Percentiles rank a stretch among this genome's conserved stretches.
Evolutionary conservation across 2,329 filamentous ascomycete species (phyloP).

Genomic region (Sporothrix variecibatus): DNA sequence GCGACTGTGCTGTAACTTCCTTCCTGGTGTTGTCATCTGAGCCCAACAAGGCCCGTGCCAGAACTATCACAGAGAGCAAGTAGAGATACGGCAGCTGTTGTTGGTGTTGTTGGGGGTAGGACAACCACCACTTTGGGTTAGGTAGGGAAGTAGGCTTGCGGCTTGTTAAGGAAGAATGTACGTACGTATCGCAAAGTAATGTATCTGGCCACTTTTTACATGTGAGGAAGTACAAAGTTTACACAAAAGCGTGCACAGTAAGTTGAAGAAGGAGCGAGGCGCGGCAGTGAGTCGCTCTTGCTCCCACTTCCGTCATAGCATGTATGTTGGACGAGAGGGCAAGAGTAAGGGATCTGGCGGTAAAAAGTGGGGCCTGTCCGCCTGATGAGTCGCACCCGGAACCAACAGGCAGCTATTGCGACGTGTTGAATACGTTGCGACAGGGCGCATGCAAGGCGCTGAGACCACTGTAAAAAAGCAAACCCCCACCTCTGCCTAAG

Average conservation of each 20-base stretch:
- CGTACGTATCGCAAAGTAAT: neutral
- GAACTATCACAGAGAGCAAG: neutral
- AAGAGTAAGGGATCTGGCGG: neutral
- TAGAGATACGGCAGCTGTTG: neutral
- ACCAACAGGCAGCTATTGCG: constrained; percentile 5
- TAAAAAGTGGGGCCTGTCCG: neutral
- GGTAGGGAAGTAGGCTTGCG: neutral
- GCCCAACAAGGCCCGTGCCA: constrained; percentile 14
- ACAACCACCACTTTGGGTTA: neutral
- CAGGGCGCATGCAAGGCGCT: neutral
- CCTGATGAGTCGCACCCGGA: constrained; percentile 2
- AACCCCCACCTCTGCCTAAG: constrained; percentile 2
- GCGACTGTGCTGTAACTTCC: neutral
- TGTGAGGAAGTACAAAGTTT: neutral
- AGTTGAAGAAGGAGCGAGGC: neutral
- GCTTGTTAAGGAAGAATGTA: no score
- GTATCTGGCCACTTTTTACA: neutral
- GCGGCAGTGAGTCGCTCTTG: neutral
- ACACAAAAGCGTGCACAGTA: neutral
- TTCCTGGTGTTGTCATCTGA: constrained; percentile 18
- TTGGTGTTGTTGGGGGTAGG: neutral
- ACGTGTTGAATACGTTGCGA: neutral
- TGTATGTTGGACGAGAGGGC: neutral
- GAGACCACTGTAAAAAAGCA: neutral
- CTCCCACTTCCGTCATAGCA: constrained; percentile 6